Base-by-base conservation (phyloP, 73 alveolate species). In the Paramecium sonneborni region DNA sequence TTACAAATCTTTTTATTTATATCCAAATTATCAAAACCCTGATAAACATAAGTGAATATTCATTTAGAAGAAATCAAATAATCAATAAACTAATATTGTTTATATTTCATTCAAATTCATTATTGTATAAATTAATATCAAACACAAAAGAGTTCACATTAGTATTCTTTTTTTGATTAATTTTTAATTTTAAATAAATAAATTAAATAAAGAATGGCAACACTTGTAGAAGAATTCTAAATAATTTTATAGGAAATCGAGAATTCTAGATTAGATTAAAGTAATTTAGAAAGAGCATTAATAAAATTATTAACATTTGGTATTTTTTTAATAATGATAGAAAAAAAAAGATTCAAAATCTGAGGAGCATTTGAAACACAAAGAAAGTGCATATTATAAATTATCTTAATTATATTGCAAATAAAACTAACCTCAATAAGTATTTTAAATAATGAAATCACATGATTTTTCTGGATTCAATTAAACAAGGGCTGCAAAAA, bases 401-500 rank as follows among this genome's bases (percentile, higher is more conserved):
- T 20, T 79, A 5, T 24, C 90, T 0, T 24, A 24, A 26, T 18
- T 43, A 21, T 79, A 43, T 43, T 79, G 90, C 72, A 23, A 23
- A 23, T 18, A 43, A 46, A 43, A 43, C 39, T 12, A 44, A 79
- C 90, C 90, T 24, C 74, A 79, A 46, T 21, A 23, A 44, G 55
- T 79, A 24, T 43, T 30, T 23, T n/a, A 43, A 9, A 43, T 79
- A 2, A 79, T 79, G 44, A 23, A 43, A 44, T n/a, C 69, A 79
- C 69, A 44, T 21, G 91, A 88, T 44, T 69, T 88, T 38, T 56
- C 52, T 43, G 79, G 41, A 41, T 88, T 88, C 94, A 56, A 56
- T 43, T 14, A 68, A 58, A 82, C 94, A 37, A 88, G 87, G 30
- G 94, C 94, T 5, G 94, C 94, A 24, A 88, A 69, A 88, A 72